Base-by-base conservation (phyloP, 2,329 filamentous ascomycete species). In the Fusarium acutatum region DNA sequence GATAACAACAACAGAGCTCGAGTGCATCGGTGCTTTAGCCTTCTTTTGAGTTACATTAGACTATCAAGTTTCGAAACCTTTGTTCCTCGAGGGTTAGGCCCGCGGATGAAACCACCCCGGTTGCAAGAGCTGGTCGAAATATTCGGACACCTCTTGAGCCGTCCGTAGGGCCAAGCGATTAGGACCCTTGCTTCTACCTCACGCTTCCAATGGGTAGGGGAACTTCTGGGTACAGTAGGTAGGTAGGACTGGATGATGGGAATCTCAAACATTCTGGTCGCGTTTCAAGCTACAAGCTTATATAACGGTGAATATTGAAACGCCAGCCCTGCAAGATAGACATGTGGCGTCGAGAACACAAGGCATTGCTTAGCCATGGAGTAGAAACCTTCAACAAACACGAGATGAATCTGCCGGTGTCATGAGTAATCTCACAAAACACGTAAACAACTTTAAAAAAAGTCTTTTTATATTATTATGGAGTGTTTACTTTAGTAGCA, bases 291-390 rank as follows among this genome's bases (percentile, higher is more conserved):
- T 41, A 59, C 60, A 43, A 59, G 60, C 38, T 59, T 67, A 73
- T 73, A 69, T 24, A 57, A 71, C 54, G 67, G 61, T 71, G 50
- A 57, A 58, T 71, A 73, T 74, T 73, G 71, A 73, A 71, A 73
- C 71, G 41, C 62, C 47, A 49, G 67, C 57, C 52, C 60, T 67
- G 56, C 37, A 58, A 47, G 63, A 44, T 56, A 22, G 37, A 30
- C 61, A 37, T 56, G 43, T 62, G 56, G 47, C 54, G 38, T 67
- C 41, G 43, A 41, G 30, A 43, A 24, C 44, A 35, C 32, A 53
- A 73, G 37, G 49, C 44, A 50, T 61, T 67, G 68, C 26, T 46
- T 20, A 47, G 37, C n/a, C 56, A 35, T 35, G 30, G 32, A 57
- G 28, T 41, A 57, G 24, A 41, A 49, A 53, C 46, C 40, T 40